phyloP scores from a whole-genome alignment of 2,329 filamentous ascomycete genomes.

The Mycogone perniciosa region DNA sequence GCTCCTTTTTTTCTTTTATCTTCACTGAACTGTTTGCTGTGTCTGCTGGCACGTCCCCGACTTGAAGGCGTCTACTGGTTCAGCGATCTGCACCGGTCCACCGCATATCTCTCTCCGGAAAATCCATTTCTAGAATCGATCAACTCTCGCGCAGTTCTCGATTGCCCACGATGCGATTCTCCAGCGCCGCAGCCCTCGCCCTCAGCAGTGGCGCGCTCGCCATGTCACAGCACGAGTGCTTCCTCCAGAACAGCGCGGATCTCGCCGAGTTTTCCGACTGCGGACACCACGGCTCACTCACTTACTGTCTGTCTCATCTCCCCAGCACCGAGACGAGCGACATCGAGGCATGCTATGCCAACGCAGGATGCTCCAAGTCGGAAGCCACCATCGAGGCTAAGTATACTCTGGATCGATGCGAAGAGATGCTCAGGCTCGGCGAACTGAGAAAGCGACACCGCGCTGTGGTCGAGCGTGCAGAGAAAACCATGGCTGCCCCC shows the following conservation, averaged over 20 bases:
- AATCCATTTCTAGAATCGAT: background rate
- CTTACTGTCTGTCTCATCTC: constrained; percentile 35
- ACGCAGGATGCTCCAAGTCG: constrained; percentile 29
- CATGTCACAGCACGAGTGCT: constrained; percentile 31
- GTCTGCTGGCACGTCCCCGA: background rate
- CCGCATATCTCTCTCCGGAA: background rate
- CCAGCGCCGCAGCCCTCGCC: constrained; percentile 19
- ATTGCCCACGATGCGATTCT: constrained; percentile 11
- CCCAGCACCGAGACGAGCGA: constrained; percentile 25
- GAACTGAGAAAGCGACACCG: constrained; percentile 26
- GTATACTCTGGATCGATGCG: constrained; percentile 27
- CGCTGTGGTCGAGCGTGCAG: constrained; percentile 4
- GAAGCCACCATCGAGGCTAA: constrained; percentile 26
- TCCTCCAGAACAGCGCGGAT: constrained; percentile 31
- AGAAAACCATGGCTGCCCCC: constrained; percentile 7
- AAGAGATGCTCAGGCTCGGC: constrained; percentile 19
- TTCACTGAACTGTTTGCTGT: background rate
- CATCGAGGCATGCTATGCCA: constrained; percentile 33
- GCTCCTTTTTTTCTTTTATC: background rate
- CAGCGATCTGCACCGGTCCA: background rate
- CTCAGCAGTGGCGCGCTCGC: constrained; percentile 29
- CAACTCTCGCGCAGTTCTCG: background rate
- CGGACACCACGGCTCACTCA: constrained; percentile 36
- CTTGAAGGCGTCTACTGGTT: too few species aligned
- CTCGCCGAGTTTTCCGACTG: constrained; percentile 38